Conservation (phyloP, 1,139 yeast species). For the Suhomyces bolitotheri region DNA sequence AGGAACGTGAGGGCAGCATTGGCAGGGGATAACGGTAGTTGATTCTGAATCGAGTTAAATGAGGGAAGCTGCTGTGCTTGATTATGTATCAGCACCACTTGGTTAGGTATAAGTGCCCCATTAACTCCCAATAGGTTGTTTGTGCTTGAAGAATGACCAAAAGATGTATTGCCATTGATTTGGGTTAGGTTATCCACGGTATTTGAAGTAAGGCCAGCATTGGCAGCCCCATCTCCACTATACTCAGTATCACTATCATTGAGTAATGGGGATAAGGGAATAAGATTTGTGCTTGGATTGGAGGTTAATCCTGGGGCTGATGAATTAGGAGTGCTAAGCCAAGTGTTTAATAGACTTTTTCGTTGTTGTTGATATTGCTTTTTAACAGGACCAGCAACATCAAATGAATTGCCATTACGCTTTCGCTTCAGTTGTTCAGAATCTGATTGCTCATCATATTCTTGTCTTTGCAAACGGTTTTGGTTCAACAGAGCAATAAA, state of each 20-base stretch:
- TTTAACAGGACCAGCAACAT: constrained; percentile 2
- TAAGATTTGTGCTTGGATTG: constrained; percentile 23
- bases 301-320: constrained; percentile 8
- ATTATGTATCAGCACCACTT: constrained; percentile 29
- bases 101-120: constrained; percentile 15
- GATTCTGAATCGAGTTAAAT: constrained; percentile 39
- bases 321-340: constrained; percentile 16
- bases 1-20: constrained; percentile 3
- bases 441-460: neutral
- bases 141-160: constrained; percentile 2
- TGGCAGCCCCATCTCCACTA: constrained; percentile 14
- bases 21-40: constrained; percentile 23
- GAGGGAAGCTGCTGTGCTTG: constrained; percentile 40
- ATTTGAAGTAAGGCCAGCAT: constrained; percentile 9
- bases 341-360: constrained; percentile 18
- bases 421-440: constrained; percentile 11
- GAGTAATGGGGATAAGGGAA: constrained; percentile 40
- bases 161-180: constrained; percentile 15
- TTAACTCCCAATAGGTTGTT: constrained; percentile 2
- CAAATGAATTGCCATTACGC: neutral
- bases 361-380: constrained; percentile 12
- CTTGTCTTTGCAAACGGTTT: constrained; percentile 2
- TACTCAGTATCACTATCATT: constrained; percentile 35
- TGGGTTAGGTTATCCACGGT: constrained; percentile 22
- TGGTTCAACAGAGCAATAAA: constrained; percentile 15